Conservation (phyloP, 2,329 filamentous ascomycete species). For the Metarhizium guizhouense region DNA sequence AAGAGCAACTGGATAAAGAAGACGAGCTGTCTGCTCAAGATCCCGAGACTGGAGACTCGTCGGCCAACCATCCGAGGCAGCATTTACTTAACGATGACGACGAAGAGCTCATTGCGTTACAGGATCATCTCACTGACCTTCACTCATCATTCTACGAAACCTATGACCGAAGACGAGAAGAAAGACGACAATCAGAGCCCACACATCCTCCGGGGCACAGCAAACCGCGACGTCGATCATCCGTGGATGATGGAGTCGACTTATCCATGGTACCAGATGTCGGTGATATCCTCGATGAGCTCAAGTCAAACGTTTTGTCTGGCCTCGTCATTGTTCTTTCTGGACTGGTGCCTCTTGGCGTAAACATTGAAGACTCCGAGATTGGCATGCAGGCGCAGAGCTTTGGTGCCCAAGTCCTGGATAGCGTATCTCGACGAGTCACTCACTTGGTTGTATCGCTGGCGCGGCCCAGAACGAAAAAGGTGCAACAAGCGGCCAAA, state of each 20-base stretch:
- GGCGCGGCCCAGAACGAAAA: slow-evolving; percentile 70
- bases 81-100: slow-evolving; percentile 85
- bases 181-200: slow-evolving; percentile 24
- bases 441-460: slow-evolving; percentile 69
- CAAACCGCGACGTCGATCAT: slow-evolving; percentile 19
- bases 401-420: slow-evolving; percentile 64
- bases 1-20: slow-evolving; percentile 82
- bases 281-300: slow-evolving; percentile 69
- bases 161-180: slow-evolving; percentile 53
- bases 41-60: slow-evolving; percentile 14
- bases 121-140: slow-evolving; percentile 64
- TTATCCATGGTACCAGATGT: slow-evolving; percentile 66
- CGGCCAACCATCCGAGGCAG: slow-evolving; percentile 44
- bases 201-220: slow-evolving; percentile 25
- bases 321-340: slow-evolving; percentile 79
- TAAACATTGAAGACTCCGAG: slow-evolving; percentile 72
- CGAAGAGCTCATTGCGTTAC: slow-evolving; percentile 67
- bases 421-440: slow-evolving; percentile 50
- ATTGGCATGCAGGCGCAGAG: slow-evolving; percentile 78
- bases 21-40: slow-evolving; percentile 32
- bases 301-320: slow-evolving; percentile 69
- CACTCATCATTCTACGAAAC: slow-evolving; percentile 76
- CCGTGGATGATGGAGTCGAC: slow-evolving; percentile 33
- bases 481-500: slow-evolving; percentile 78
- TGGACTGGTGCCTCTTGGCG: slow-evolving; percentile 76